Conservation (phyloP, 306 rosid species). For the Cajanus cajan region DNA sequence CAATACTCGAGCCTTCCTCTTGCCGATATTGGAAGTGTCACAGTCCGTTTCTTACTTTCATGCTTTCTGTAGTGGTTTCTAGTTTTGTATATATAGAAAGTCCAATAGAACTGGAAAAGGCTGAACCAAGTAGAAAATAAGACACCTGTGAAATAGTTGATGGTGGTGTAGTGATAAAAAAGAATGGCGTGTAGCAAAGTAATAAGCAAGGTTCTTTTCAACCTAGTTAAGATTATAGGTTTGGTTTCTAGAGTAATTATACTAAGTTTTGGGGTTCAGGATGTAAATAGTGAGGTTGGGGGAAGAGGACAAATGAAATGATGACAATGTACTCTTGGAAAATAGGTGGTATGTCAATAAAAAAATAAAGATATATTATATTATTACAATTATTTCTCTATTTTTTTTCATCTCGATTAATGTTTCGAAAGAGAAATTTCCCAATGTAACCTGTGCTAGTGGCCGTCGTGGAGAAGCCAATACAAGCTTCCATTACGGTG, state of each 20-base stretch:
- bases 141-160: slow-evolving; percentile 46
- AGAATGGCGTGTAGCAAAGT: slow-evolving; percentile 18
- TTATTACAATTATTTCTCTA: slow-evolving; percentile 6
- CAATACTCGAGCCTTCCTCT: slow-evolving; percentile 41
- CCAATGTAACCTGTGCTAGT: neutral
- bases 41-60: neutral
- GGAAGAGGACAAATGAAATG: slow-evolving; percentile 16
- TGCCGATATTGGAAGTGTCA: slow-evolving; percentile 42
- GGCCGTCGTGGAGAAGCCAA: neutral
- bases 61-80: slow-evolving; percentile 36
- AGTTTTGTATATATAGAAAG: slow-evolving; percentile 52
- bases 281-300: slow-evolving; percentile 53
- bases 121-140: slow-evolving; percentile 37
- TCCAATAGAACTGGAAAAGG: slow-evolving; percentile 46
- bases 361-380: slow-evolving; percentile 41
- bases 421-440: neutral
- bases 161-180: slow-evolving; percentile 26
- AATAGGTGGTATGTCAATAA: slow-evolving; percentile 43
- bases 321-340: slow-evolving; percentile 47
- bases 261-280: slow-evolving; percentile 63
- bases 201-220: slow-evolving; percentile 9
- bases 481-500: neutral
- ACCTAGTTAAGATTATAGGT: slow-evolving; percentile 27
- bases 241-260: slow-evolving; percentile 50
- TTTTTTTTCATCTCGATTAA: neutral